Percentiles rank a stretch among this genome's conserved stretches.
Conservation (phyloP, 2,329 filamentous ascomycete species). For the Tolypocladium tundrense region DNA sequence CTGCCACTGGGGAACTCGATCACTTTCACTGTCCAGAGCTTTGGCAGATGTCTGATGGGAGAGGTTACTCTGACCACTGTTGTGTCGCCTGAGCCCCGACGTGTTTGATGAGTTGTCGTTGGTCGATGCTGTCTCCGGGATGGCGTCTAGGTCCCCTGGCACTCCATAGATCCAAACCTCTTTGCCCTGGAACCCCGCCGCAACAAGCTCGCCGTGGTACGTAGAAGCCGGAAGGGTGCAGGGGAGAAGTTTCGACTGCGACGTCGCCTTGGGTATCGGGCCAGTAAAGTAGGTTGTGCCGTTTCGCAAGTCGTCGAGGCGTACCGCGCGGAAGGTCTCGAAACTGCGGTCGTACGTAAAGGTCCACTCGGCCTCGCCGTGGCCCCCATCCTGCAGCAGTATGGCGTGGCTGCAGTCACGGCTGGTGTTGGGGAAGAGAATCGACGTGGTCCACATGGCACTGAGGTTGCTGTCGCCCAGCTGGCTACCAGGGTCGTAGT, state of each 20-base stretch:
- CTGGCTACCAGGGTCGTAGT: constrained; percentile 62
- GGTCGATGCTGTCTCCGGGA: constrained; percentile 31
- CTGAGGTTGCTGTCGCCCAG: constrained; percentile 58
- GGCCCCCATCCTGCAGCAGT: constrained; percentile 49
- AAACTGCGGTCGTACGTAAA: constrained; percentile 70
- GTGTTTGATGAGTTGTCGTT: constrained; percentile 11
- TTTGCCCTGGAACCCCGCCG: constrained; percentile 61
- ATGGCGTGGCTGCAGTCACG: constrained; percentile 70
- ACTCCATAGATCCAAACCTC: constrained; percentile 74
- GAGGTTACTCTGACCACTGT: constrained; percentile 15
- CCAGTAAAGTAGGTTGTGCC: constrained; percentile 74
- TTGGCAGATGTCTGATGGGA: constrained; percentile 21
- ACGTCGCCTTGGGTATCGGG: constrained; percentile 42
- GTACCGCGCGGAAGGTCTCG: constrained; percentile 67
- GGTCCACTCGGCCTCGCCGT: constrained; percentile 62
- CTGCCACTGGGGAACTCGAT: constrained; percentile 55
- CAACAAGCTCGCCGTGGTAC: constrained; percentile 60
- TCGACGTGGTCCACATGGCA: constrained; percentile 76
- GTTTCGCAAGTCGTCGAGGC: constrained; percentile 63
- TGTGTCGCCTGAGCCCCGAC: constrained; percentile 18
- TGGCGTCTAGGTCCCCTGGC: constrained; percentile 59
- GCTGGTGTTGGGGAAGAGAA: constrained; percentile 73
- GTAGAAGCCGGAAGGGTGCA: constrained; percentile 60
- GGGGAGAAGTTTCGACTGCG: constrained; percentile 52
- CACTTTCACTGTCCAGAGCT: constrained; percentile 16